Evolutionary conservation across 139 green algal species (phyloP), one percentile per base, ranked within the genome.

Genomic region (Tetradesmus obliquus): DNA sequence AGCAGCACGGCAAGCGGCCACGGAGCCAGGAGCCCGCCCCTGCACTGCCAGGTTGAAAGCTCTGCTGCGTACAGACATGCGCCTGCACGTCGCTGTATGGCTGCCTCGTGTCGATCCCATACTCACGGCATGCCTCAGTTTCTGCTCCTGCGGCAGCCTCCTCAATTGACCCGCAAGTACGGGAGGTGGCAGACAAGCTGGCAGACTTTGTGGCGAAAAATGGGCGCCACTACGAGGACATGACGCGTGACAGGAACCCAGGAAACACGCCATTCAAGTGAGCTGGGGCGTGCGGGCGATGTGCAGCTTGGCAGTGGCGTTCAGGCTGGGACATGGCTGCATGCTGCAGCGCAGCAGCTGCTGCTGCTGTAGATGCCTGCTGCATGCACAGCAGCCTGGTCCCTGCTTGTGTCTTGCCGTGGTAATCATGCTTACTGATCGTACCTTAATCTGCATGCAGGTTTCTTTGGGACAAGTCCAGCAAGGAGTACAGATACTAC

Each of bases 141-240:
- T 72, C 57, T 55, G 15, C 86, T 62, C 71, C 87, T 84, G 76
- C 87, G 62, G 87, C 80, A 24, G 66, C 84, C 17, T 20, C 88
- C 9, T 45, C 84, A 2, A 54, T 91, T 5, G 89, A 94, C 22
- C 87, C 90, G 0, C 92, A 96, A 20, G 90, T 94, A 5, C 20
- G 69, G 15, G 92, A 94, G 62, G 91, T 92, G 13, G 94, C 94
- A 10, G 93, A 95, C 10, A 96, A 96, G 92, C 93, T 98, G 55
- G 96, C 96, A 1, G 95, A 96, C 19, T 98, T 97, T 82, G 96
- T 98, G 20, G 94, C 95, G 0, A 95, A 96, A 92, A 97, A 97
- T 82, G 96, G 96, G 4, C 82, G 92, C 19, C 90, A 93, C 20
- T 97, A 95, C 86, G 96, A 98, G 90, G 93, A 96, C 24, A 92